Percentiles rank a stretch among this genome's conserved stretches.
phyloP scores from a whole-genome alignment of 345 rosid species.

The Camelina sativa region DNA sequence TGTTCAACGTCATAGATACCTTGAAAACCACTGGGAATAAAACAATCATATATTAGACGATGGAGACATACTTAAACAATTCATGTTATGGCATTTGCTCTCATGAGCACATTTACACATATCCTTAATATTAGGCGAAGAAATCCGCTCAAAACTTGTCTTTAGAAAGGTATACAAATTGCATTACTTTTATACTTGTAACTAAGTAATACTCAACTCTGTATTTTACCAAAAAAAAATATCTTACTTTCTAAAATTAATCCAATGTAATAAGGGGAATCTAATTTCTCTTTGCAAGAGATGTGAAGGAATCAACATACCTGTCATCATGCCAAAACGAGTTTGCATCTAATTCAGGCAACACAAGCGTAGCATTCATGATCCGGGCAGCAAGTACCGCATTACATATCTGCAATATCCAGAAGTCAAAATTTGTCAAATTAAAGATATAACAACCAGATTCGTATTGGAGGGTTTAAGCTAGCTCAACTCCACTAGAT shows the following conservation, averaged over 20 bases:
- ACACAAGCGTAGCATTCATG: constrained; percentile 97
- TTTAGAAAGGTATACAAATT: constrained; percentile 22
- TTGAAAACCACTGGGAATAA: constrained; percentile 75
- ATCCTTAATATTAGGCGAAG: constrained; percentile 6
- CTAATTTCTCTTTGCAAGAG: constrained; percentile 24
- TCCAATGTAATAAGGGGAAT: not conserved
- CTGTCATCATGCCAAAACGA: constrained; percentile 99
- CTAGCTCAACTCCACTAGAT: constrained; percentile 15
- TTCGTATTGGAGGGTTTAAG: not conserved
- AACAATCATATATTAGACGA: constrained; percentile 6
- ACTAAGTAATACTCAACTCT: not conserved
- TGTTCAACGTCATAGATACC: constrained; percentile 96
- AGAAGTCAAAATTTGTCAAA: constrained; percentile 23
- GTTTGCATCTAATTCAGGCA: constrained; percentile 97
- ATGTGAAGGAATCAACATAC: constrained; percentile 49
- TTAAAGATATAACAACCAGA: constrained; percentile 16
- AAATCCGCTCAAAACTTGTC: constrained; percentile 7
- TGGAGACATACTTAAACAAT: not conserved
- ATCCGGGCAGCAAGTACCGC: constrained; percentile 99
- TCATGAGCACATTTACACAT: not conserved
- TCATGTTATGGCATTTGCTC: constrained; percentile 10
- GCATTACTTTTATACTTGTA: constrained; percentile 1
- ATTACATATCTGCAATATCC: constrained; percentile 79
- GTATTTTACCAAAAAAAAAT: not conserved
- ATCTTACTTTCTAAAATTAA: not conserved